Evolutionary conservation across 768 basidiomycete species (phyloP).

Genomic region (Lactifluus piperatus): DNA sequence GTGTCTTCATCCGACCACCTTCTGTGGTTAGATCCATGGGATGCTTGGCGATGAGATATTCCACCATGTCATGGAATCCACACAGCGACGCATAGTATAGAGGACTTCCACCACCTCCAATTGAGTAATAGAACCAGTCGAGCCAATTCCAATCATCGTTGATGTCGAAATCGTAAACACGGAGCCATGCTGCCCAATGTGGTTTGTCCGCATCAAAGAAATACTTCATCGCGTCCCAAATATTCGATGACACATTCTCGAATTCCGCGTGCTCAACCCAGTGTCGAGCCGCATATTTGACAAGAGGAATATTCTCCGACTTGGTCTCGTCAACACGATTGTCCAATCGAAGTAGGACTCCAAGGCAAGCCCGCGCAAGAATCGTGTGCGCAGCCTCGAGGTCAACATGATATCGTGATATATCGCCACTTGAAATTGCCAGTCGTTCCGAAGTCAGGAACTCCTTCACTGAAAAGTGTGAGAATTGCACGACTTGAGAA

Average conservation of each 20-base stretch:
- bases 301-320: neutral
- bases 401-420: neutral
- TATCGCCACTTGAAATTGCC: neutral
- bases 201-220: neutral
- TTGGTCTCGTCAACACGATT: neutral
- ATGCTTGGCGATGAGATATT: neutral
- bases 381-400: neutral
- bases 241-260: neutral
- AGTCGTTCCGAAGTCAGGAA: neutral
- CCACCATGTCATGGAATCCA: neutral
- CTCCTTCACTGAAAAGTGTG: slow-evolving; percentile 7
- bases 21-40: neutral
- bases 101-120: neutral
- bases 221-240: neutral
- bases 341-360: neutral
- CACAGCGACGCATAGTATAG: slow-evolving; percentile 1
- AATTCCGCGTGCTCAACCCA: neutral
- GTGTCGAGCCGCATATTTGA: neutral
- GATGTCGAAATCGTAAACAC: rapidly evolving
- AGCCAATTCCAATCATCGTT: no score
- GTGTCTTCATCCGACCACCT: neutral
- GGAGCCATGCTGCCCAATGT: neutral
- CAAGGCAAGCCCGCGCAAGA: neutral
- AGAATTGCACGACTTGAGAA: slow-evolving; percentile 2
- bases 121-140: no score